Evolutionary conservation across 345 rosid genomes (phyloP), one percentile per base, ranked within the genome.

Genomic region (Boechera retrofracta): DNA sequence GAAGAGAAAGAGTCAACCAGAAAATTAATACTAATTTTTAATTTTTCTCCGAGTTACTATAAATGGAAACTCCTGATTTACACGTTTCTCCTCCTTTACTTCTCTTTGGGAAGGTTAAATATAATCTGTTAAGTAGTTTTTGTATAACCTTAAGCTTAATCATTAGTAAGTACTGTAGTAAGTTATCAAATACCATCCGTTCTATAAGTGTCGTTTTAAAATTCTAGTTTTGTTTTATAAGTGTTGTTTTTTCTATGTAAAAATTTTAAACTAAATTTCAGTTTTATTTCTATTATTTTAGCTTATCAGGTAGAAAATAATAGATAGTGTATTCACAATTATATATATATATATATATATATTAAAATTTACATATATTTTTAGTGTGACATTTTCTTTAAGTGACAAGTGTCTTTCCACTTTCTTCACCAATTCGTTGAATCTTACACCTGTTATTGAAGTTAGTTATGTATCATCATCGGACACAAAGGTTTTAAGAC

Each of bases 1-100:
- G 64, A 51, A 51, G 47, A 64, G 47, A 74, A 76, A 65, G 63
- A 78, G 81, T 72, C 73, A 67, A 66, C 64, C 51, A 66, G 57
- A 78, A 9, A 65, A 66, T 66, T 66, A 66, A 31, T 39, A 48
- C 28, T 48, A 0, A 1, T 45, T 35, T 42, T 64, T 4, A 7
- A 42, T 5, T 1, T 11, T 31, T 41, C 3, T 55, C 18, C n/a
- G 41, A 32, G 16, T 39, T 78, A 26, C 77, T 66, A 66, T 66
- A 57, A 39, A 24, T 72, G 54, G 81, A 66, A 72, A 78, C 73
- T 66, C 44, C 51, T 58, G 51, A 10, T 65, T 15, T 59, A 56
- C 77, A 78, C 81, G 81, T 66, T 77, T 51, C 61, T 72, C 73
- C 33, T 66, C 10, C 6, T 60, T 38, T 26, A 41, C 49, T 7